These are phyloP conservation scores for Russula griseocarnosa DNA, from an alignment of 768 basidiomycete species.

Conservation along the genomic window DNA sequence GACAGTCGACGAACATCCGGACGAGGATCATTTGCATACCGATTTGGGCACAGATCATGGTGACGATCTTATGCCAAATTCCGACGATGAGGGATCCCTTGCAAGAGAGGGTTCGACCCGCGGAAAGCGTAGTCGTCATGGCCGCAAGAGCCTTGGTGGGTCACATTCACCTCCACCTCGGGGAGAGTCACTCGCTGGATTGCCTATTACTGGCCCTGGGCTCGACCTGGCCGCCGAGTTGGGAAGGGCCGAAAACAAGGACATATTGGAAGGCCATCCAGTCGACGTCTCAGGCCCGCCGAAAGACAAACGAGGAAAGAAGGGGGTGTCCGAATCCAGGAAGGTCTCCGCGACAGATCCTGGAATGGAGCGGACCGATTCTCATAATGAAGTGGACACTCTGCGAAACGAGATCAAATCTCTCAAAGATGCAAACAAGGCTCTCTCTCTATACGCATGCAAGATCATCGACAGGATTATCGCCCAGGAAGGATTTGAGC, in stretches of 20 bases:
- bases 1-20: slow-evolving; percentile 37
- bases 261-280: slow-evolving; percentile 56
- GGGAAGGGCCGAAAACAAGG: slow-evolving; percentile 87
- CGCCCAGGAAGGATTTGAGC: slow-evolving; percentile 93
- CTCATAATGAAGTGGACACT: slow-evolving; percentile 63
- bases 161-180: slow-evolving; percentile 50
- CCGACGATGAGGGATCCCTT: slow-evolving; percentile 34
- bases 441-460: slow-evolving; percentile 88
- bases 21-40: slow-evolving; percentile 51
- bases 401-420: slow-evolving; percentile 84
- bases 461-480: slow-evolving; percentile 99
- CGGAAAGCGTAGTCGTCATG: slow-evolving; percentile 41
- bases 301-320: slow-evolving; percentile 42
- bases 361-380: slow-evolving; percentile 43
- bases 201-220: slow-evolving; percentile 85
- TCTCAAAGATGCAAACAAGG: slow-evolving; percentile 94
- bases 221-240: slow-evolving; percentile 89
- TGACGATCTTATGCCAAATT: slow-evolving; percentile 42
- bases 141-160: slow-evolving; percentile 49
- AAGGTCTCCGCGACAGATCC: slow-evolving; percentile 37
- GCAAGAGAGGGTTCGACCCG: slow-evolving; percentile 36
- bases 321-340: slow-evolving; percentile 33
- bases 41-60: slow-evolving; percentile 41
- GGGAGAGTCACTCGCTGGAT: slow-evolving; percentile 80
- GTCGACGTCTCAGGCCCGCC: slow-evolving; percentile 51